Evolutionary conservation across 495 filamentous ascomycete species (phyloP), one percentile per base, ranked within the genome.

Genomic region (Apodospora peruviana): DNA sequence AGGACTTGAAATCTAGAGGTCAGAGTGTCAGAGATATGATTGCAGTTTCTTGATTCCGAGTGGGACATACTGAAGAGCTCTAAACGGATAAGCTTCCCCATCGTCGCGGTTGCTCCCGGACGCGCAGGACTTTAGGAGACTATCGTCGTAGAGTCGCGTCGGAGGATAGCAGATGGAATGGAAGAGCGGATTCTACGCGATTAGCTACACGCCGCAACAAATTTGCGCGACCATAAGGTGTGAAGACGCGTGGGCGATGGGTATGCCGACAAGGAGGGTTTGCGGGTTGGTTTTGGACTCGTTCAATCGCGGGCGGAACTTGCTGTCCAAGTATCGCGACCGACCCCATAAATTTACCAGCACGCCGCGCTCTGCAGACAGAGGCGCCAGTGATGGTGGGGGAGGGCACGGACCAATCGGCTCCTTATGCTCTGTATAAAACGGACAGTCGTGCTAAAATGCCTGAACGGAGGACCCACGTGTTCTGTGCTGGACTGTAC

Each of bases 1-100:
- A 99, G 62, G 91, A 96, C 72, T 98, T 97, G 85, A 97, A 98
- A 74, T 98, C 89, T 95, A 32, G 17, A 37, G 44, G 32, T 32
- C 27, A 43, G 40, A 40, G n/a, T 12, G 53, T 58, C 9, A 62
- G 60, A n/a, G n/a, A n/a, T n/a, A n/a, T n/a, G n/a, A n/a, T n/a
- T n/a, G n/a, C n/a, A n/a, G n/a, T n/a, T 35, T 43, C 36, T 32
- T 32, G 27, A 7, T 32, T 32, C 27, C 27, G 7, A 32, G 25
- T 22, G 16, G 32, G 43, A 71, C 86, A 48, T 79, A 95, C 90
- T 96, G 73, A 86, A 91, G 54, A 98, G 79, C 77, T 97, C 93
- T 36, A 98, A 83, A 50, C 89, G 83, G 60, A 95, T 85, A 63
- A 98, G 86, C 73, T 96, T 96, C 61, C 93, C 77, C 77, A 81